These are phyloP conservation scores for Coemansia sp. DNA, from an alignment of 192 early-diverging fungal species.

Conservation along the genomic window DNA sequence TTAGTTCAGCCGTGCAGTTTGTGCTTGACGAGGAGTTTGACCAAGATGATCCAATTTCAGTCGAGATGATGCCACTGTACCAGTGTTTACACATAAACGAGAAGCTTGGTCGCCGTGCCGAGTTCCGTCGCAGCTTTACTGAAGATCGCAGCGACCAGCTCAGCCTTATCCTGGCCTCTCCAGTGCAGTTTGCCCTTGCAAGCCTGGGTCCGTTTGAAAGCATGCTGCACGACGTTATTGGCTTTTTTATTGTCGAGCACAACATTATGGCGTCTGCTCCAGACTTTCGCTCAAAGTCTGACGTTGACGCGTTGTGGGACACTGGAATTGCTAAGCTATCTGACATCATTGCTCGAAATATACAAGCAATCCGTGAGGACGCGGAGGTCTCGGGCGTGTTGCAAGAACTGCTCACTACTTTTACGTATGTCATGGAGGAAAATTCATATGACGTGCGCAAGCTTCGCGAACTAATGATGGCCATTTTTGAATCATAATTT, in stretches of 20 bases:
- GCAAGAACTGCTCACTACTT: conserved; percentile 76
- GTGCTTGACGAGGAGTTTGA: conserved; percentile 83
- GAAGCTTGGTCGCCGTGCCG: conserved; percentile 80
- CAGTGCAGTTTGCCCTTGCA: conserved; percentile 64
- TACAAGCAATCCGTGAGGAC: conserved; percentile 78
- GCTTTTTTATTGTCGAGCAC: conserved; percentile 96
- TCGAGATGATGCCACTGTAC: conserved; percentile 94
- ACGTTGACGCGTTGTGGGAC: conserved; percentile 91
- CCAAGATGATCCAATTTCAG: conserved; percentile 68
- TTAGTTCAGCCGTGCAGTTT: conserved; percentile 78
- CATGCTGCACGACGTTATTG: conserved; percentile 87
- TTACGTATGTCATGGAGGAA: conserved; percentile 87
- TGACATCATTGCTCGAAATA: conserved; percentile 71
- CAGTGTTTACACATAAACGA: conserved; percentile 96
- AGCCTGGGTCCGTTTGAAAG: conserved; percentile 61
- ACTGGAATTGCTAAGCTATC: conserved; percentile 79
- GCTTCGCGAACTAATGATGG: conserved; percentile 55
- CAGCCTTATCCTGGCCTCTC: conserved; percentile 74
- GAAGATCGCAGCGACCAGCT: conserved; percentile 90
- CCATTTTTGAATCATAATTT: conserved; percentile 33
- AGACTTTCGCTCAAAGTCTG: conserved; percentile 82
- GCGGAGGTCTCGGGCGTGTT: conserved; percentile 72
- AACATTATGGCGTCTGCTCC: conserved; percentile 82
- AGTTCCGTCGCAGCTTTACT: conserved; percentile 85
- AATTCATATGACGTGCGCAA: conserved; percentile 50